Evolutionary conservation across 768 basidiomycete species (phyloP).

Genomic region (Hygrophoropsis aurantiaca): DNA sequence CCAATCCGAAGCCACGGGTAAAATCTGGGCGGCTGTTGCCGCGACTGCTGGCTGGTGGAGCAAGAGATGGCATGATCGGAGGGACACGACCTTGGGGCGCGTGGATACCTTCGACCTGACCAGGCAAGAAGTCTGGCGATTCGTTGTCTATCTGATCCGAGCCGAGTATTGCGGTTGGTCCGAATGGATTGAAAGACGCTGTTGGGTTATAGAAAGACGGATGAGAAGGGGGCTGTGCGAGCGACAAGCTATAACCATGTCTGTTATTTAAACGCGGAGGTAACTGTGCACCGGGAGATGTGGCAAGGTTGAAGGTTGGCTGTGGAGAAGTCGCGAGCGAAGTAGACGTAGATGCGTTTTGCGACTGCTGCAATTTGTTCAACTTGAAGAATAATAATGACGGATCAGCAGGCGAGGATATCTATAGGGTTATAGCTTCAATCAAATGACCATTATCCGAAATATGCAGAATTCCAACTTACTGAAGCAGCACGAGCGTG

Average conservation of each 20-base stretch:
- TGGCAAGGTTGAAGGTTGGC: conserved; percentile 49
- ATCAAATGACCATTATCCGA: conserved; percentile 15
- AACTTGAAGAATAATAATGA: conserved; percentile 79
- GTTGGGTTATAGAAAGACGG: conserved; percentile 35
- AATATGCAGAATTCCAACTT: conserved; percentile 33
- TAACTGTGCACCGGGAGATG: conserved; percentile 47
- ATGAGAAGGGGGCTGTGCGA: conserved; percentile 54
- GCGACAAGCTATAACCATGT: conserved; percentile 75
- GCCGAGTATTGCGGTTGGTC: conserved; percentile 52
- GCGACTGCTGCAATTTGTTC: conserved; percentile 79
- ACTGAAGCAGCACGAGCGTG: conserved; percentile 86
- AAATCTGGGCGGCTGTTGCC: conserved; percentile 70
- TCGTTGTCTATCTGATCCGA: conserved; percentile 42
- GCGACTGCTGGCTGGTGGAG: conserved; percentile 40
- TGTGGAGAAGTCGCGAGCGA: conserved; percentile 70
- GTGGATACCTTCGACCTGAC: conserved; percentile 35
- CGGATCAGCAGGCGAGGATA: conserved; percentile 89
- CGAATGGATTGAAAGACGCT: conserved; percentile 64
- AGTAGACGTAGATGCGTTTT: conserved; percentile 46
- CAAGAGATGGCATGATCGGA: conserved; percentile 43
- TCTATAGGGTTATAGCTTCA: conserved; percentile 43
- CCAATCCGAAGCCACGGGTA: conserved; percentile 75
- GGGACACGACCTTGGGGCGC: conserved; percentile 60
- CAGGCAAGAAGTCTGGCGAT: conserved; percentile 22
- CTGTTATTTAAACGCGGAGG: conserved; percentile 46